Evolutionary conservation across 768 basidiomycete species (phyloP).

Genomic region (Phylloporus scabripes): DNA sequence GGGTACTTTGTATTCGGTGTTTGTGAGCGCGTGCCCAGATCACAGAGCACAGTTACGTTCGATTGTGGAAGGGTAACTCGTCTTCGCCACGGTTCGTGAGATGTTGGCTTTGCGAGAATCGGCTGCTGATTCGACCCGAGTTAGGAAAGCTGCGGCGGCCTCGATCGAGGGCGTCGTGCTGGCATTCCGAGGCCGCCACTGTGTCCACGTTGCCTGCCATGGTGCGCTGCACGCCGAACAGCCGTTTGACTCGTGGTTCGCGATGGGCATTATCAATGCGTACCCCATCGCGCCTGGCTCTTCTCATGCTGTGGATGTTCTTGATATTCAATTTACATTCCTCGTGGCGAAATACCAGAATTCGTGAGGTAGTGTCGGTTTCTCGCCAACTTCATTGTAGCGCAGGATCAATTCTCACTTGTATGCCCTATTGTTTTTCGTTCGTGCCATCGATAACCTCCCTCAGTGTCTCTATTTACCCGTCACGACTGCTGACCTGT

Average conservation of each 20-base stretch:
- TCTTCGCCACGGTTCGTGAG: too few relatives aligned
- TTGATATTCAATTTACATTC: conserved; percentile 17
- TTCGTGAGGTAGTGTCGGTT: conserved; percentile 9
- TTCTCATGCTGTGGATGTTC: conserved; percentile 7
- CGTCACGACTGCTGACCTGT: not conserved
- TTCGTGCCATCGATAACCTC: not conserved
- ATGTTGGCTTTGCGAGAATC: too few relatives aligned
- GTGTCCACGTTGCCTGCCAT: too few relatives aligned
- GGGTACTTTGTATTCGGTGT: conserved; percentile 56
- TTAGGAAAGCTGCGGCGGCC: too few relatives aligned
- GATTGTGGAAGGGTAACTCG: conserved; percentile 50
- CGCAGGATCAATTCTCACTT: conserved; percentile 7
- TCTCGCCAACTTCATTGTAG: conserved; percentile 2
- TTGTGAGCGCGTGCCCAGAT: conserved; percentile 64
- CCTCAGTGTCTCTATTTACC: conserved; percentile 17
- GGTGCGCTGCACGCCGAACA: too few relatives aligned
- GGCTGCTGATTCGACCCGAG: too few relatives aligned
- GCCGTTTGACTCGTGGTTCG: too few relatives aligned
- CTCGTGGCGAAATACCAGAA: conserved; percentile 19
- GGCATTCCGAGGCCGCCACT: too few relatives aligned
- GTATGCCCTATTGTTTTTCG: conserved; percentile 4
- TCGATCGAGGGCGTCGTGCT: too few relatives aligned
- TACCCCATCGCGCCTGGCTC: conserved; percentile 2
- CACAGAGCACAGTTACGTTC: conserved; percentile 40
- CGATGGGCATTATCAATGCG: too few relatives aligned